Base-by-base conservation (phyloP, 495 filamentous ascomycete genomes). In the Neurospora cerealis region DNA sequence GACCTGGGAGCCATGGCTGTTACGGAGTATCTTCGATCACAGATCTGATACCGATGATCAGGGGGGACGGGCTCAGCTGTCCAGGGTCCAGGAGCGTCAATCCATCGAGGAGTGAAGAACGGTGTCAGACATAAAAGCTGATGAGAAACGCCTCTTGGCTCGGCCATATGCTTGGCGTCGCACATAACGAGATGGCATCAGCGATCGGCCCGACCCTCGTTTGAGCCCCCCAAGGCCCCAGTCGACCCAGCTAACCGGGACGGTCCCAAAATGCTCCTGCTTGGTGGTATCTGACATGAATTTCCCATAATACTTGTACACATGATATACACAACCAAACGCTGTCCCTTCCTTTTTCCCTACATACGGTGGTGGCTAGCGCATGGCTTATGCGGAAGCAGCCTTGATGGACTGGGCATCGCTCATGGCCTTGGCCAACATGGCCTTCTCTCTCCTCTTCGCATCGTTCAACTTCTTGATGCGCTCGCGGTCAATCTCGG, bases 401-500 rank as follows among this genome's bases (percentile, higher is more conserved):
- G 77, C 77, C 79, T 75, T 79, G 70, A 82, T 74, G 70, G 77
- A 74, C 3, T 80, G 80, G 32, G 79, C 80, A 71, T 82, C 80
- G 60, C 71, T 75, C 69, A 76, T 76, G 11, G 80, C 80, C 72
- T 76, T 73, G 19, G 76, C 79, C 40, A 85, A 72, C 74, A 83
- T 77, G 8, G 77, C 78, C 84, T 90, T 85, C 80, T 93, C 89
- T 78, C 87, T 85, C 85, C 86, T 89, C 80, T 85, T 85, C 78
- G 89, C 87, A 74, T 90, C 90, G 76, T 88, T 83, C 77, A 85
- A 85, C 83, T 89, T 92, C 75, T 83, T 83, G 77, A 88, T 86
- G 73, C 87, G 86, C 77, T 88, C 87, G 60, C 86, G 82, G 82
- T 93, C 91, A 73, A 84, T 76, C 36, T 84, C 82, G 44, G 85